A percentile compares a stretch with the other conserved stretches of the same genome.
phyloP scores from a whole-genome alignment of 139 green algal genomes.

The Edaphochlamys debaryana region DNA sequence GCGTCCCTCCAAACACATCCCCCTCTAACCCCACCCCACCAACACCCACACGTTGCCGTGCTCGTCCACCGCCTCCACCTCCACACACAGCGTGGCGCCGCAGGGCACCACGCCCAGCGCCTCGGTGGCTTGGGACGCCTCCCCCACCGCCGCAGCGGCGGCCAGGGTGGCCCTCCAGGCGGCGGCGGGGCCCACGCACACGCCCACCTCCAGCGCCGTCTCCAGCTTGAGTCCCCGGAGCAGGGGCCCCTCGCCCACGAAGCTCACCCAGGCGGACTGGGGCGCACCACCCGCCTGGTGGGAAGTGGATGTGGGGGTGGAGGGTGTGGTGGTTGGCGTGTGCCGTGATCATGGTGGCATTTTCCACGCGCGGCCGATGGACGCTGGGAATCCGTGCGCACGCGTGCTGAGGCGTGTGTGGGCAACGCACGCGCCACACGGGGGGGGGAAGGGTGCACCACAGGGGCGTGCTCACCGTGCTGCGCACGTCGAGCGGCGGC shows the following conservation, averaged over 20 bases:
- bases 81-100: slow-evolving; percentile 63
- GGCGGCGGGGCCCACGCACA: slow-evolving; percentile 48
- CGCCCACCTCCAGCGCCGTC: slow-evolving; percentile 41
- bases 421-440: too few species aligned
- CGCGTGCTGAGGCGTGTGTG: too few species aligned
- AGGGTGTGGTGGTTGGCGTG: too few species aligned
- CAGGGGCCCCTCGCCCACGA: slow-evolving; percentile 43
- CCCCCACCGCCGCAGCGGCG: too few species aligned
- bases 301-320: too few species aligned
- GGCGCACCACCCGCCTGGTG: slow-evolving; percentile 28
- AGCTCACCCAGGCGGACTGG: slow-evolving; percentile 51
- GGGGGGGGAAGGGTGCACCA: too few species aligned
- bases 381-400: too few species aligned
- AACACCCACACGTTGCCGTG: slow-evolving; percentile 71
- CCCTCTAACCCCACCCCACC: too few species aligned
- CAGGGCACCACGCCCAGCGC: slow-evolving; percentile 58
- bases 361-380: too few species aligned
- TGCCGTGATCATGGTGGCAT: too few species aligned
- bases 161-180: slow-evolving; percentile 61
- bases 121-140: slow-evolving; percentile 20
- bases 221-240: slow-evolving; percentile 57
- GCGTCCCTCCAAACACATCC: too few species aligned
- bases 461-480: too few species aligned
- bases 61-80: slow-evolving; percentile 67
- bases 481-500: slow-evolving; percentile 35